These are phyloP conservation scores for Trichocladium uniseriatum DNA, from an alignment of 495 filamentous ascomycete species.

Conservation along the genomic window DNA sequence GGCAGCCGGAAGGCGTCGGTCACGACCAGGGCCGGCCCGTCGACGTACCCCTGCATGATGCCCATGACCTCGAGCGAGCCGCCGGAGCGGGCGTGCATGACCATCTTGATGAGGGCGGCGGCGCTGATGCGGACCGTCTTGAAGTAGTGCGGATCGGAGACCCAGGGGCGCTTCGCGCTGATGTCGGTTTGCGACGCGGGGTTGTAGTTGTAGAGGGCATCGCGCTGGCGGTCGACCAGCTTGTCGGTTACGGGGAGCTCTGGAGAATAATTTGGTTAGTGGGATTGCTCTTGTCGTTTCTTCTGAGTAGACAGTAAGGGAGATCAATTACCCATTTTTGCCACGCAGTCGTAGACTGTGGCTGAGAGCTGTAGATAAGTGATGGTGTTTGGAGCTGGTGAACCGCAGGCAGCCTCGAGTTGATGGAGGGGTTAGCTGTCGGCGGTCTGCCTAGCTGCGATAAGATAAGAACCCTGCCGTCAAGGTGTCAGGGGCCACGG, in stretches of 20 bases:
- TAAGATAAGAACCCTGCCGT: constrained; percentile 25
- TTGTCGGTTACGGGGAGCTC: constrained; percentile 53
- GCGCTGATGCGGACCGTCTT: constrained; percentile 88
- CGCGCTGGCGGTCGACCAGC: constrained; percentile 74
- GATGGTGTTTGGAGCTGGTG: constrained; percentile 1
- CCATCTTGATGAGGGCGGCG: constrained; percentile 95
- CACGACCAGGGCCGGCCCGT: constrained; percentile 75
- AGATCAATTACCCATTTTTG: constrained; percentile 4
- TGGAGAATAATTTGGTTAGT: constrained; percentile 23
- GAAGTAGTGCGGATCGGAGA: constrained; percentile 77
- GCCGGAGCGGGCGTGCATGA: constrained; percentile 94
- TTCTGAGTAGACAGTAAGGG: background rate
- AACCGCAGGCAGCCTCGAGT: constrained; percentile 2
- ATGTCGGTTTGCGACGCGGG: constrained; percentile 52
- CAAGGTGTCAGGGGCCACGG: constrained; percentile 12
- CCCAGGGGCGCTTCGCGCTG: constrained; percentile 59
- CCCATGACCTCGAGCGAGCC: constrained; percentile 95
- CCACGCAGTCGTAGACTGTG: background rate
- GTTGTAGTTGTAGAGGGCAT: constrained; percentile 84
- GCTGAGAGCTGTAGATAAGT: background rate
- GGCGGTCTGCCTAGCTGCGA: constrained; percentile 13
- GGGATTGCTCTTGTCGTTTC: background rate
- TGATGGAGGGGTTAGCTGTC: constrained; percentile 5
- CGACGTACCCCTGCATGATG: constrained; percentile 92
- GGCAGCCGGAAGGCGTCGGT: constrained; percentile 92